phyloP scores from a whole-genome alignment of 257 asterid species.

The Solanum chmielewskii region DNA sequence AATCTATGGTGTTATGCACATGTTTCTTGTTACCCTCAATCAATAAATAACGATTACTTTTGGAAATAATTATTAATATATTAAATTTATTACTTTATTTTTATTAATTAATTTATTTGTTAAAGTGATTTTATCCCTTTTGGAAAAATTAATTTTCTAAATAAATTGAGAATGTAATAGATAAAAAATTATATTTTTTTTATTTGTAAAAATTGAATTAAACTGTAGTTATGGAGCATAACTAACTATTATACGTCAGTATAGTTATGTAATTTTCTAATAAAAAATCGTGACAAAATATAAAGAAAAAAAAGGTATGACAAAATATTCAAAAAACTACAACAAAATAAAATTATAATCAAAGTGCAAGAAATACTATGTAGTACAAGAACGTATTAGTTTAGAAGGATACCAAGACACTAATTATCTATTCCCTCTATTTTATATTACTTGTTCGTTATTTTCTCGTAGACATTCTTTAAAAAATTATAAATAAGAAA shows the following conservation, averaged over 20 bases:
- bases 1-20: not conserved
- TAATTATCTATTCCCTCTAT: not conserved
- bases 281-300: too few species aligned
- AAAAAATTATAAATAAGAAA: too few species aligned
- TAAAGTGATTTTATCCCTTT: too few species aligned
- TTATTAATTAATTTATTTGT: too few species aligned
- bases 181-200: fast-evolving
- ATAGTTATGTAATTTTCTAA: too few species aligned
- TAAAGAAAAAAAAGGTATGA: too few species aligned
- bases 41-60: not conserved
- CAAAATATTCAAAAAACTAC: not conserved
- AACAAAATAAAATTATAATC: not conserved
- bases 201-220: too few species aligned
- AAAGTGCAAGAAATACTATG: not conserved
- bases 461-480: fast-evolving
- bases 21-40: not conserved
- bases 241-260: not conserved
- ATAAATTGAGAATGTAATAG: not conserved
- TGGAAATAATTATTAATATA: too few species aligned
- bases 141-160: too few species aligned
- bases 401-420: not conserved
- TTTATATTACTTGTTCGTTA: too few species aligned
- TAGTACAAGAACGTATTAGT: not conserved
- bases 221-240: not conserved
- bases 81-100: too few species aligned